Base-by-base conservation (phyloP, 192 early-diverging fungal species). In the Martensiomyces pterosporus region DNA sequence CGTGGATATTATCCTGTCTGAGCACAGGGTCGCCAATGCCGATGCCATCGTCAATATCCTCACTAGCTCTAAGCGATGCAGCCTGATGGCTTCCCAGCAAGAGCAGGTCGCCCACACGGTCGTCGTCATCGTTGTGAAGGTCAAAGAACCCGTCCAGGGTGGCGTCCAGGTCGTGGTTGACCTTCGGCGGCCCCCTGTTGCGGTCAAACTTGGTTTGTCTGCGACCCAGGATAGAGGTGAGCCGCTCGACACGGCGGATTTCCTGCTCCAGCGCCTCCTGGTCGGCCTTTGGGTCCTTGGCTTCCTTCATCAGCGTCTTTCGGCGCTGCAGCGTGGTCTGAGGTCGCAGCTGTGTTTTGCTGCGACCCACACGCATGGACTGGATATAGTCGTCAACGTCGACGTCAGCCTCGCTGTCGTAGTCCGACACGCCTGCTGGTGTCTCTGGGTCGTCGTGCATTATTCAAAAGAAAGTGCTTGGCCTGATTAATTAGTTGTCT, bases 191-290 rank as follows among this genome's bases (percentile, higher is more conserved):
- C 4, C 26, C 47, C 24, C 47, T 41, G 37, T 58, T 57, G 47
- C 46, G 54, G 54, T 66, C 55, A 19, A 73, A 73, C 43, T 50
- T 49, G 26, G 70, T 73, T 38, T 51, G 49, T 25, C 70, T 57
- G 39, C 70, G 70, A 2, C 70, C 70, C 9, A 73, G 54, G 32
- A 66, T 41, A 54, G 70, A 73, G 12, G 63, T 58, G 19, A 73
- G 49, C 19, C 63, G 56, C 53, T 73, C 70, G 2, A 62, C 55
- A 17, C 66, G 63, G 38, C 55, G 42, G 43, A 73, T 73, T 21
- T 73, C 63, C 46, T 51, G 57, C 51, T 73, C 70, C 10, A 73
- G 58, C 43, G 62, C 70, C 22, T 48, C 43, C 43, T 73, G 70
- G 70, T 73, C 70, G 2, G 57, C 49, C 37, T 61, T 43, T 4